Evolutionary conservation across 176 grass and related monocot species (phyloP).

Genomic region (Calamus simplicifolius): DNA sequence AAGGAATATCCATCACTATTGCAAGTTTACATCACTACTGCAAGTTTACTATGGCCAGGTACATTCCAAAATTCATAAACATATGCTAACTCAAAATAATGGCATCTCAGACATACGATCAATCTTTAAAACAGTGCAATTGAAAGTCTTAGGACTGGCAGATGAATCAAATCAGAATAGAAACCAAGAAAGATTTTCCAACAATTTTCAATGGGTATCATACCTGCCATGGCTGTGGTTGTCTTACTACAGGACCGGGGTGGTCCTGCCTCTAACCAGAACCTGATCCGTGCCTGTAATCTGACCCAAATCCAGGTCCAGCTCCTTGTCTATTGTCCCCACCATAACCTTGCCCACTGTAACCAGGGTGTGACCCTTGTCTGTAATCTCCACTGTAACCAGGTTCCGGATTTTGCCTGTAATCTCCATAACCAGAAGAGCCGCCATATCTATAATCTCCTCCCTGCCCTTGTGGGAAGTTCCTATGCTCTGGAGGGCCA

Average conservation of each 20-base stretch:
- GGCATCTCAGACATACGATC: too few species aligned
- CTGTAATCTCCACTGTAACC: constrained; percentile 1
- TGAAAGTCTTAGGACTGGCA: too few species aligned
- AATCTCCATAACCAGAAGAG: constrained; percentile 30
- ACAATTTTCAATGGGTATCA: neutral
- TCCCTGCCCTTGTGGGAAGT: constrained; percentile 39
- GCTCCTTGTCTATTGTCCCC: neutral
- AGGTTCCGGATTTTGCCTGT: constrained; percentile 18
- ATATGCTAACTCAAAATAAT: too few species aligned
- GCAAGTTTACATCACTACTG: too few species aligned
- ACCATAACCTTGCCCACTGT: constrained; percentile 8
- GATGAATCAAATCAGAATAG: too few species aligned
- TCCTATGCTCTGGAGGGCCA: constrained; percentile 38
- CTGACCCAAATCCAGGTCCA: constrained; percentile 13
- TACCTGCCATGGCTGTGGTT: constrained; percentile 49
- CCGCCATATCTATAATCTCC: constrained; percentile 19
- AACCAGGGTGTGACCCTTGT: too few species aligned
- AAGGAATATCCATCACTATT: too few species aligned
- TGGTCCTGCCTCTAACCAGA: neutral
- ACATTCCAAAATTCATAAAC: too few species aligned
- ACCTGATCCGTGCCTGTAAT: constrained; percentile 19
- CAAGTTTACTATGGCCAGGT: too few species aligned
- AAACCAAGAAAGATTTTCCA: too few species aligned
- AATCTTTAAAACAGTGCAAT: too few species aligned
- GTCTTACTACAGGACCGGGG: constrained; percentile 33